These are phyloP conservation scores for Fusarium sp. DNA, from an alignment of 2,329 filamentous ascomycete species.

Conservation along the genomic window DNA sequence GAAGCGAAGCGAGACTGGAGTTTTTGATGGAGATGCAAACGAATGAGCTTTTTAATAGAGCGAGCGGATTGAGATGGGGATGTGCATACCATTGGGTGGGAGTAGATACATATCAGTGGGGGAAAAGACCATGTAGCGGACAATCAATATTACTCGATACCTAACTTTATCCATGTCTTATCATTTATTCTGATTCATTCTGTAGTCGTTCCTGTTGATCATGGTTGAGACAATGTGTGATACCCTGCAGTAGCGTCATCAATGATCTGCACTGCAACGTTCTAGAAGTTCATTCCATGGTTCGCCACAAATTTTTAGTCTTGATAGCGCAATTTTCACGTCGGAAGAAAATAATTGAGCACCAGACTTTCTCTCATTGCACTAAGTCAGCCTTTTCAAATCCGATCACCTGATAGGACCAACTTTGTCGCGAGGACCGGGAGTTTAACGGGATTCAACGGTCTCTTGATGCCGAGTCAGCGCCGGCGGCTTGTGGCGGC, in stretches of 20 bases:
- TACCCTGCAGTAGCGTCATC: conserved; percentile 18
- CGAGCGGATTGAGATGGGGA: neutral
- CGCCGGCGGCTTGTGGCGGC: conserved; percentile 45
- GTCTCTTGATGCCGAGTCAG: conserved; percentile 35
- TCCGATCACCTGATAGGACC: conserved; percentile 31
- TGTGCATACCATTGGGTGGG: conserved; percentile 17
- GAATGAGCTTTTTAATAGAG: conserved; percentile 15
- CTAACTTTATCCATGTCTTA: neutral
- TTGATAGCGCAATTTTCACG: conserved; percentile 17
- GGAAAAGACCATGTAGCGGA: conserved; percentile 18
- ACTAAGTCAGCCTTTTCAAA: neutral
- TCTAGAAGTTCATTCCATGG: conserved; percentile 5
- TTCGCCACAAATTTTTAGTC: conserved; percentile 32
- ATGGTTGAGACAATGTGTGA: neutral
- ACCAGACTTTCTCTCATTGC: conserved; percentile 6
- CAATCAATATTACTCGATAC: conserved; percentile 16
- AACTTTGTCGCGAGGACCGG: neutral
- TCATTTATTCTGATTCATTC: neutral
- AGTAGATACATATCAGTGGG: conserved; percentile 22
- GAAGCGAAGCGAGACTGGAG: conserved; percentile 4
- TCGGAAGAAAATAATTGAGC: neutral
- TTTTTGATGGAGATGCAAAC: conserved; percentile 7
- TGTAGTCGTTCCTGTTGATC: neutral
- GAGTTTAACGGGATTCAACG: conserved; percentile 8
- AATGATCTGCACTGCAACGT: neutral